Conservation (phyloP, 2,329 filamentous ascomycete species). For the Arachnopeziza araneosa region DNA sequence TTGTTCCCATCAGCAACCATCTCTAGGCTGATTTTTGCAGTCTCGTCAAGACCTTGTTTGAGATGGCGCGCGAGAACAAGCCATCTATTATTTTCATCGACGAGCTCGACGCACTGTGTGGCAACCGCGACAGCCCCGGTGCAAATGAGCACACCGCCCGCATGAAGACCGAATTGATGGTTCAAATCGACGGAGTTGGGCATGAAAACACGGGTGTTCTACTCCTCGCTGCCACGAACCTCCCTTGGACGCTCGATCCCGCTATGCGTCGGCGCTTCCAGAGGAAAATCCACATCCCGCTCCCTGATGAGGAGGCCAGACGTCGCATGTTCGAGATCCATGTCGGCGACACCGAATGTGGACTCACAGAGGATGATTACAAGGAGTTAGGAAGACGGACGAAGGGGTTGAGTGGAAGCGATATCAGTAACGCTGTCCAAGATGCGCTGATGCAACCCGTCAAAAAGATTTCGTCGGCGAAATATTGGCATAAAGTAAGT, state of each 20-base stretch:
- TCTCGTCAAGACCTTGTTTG: constrained; percentile 77
- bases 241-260: constrained; percentile 90
- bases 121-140: constrained; percentile 65
- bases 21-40: too few species aligned
- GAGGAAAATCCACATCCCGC: constrained; percentile 65
- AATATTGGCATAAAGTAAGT: neutral
- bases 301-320: constrained; percentile 62
- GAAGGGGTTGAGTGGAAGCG: too few species aligned
- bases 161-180: constrained; percentile 92
- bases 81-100: constrained; percentile 96
- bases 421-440: too few species aligned
- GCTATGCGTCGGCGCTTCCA: constrained; percentile 74
- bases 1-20: too few species aligned
- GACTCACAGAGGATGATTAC: too few species aligned
- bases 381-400: too few species aligned
- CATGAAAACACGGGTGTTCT: constrained; percentile 78
- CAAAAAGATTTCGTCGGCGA: too few species aligned
- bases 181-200: constrained; percentile 90
- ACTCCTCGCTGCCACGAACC: constrained; percentile 87
- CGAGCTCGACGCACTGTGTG: constrained; percentile 89
- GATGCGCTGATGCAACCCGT: too few species aligned
- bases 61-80: constrained; percentile 80
- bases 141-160: constrained; percentile 68
- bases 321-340: constrained; percentile 66
- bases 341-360: constrained; percentile 43